phyloP scores from a whole-genome alignment of 2,329 filamentous ascomycete genomes.

The Fusarium transvaalense region DNA sequence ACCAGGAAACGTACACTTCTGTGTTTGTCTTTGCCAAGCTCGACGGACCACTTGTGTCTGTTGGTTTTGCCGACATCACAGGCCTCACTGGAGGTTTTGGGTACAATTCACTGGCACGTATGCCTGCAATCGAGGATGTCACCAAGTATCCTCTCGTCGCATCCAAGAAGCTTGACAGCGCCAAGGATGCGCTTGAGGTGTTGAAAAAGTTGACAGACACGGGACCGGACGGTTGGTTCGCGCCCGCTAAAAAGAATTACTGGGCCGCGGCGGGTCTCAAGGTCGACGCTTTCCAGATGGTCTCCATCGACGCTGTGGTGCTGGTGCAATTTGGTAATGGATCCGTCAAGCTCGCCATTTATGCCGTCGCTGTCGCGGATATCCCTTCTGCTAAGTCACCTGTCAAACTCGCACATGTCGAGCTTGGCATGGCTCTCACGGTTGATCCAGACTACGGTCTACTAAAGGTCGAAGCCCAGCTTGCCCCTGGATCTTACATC shows the following conservation, averaged over 20 bases:
- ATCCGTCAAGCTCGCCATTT: constrained; percentile 1
- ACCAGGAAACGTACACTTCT: not conserved
- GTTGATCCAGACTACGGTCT: constrained; percentile 48
- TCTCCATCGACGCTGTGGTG: not conserved
- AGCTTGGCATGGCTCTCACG: constrained; percentile 49
- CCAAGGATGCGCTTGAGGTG: not conserved
- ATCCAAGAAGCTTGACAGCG: not conserved
- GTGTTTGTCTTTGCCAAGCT: constrained; percentile 1
- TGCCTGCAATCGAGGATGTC: not conserved
- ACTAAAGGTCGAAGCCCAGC: constrained; percentile 51
- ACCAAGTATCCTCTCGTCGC: not conserved
- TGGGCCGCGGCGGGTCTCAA: constrained; percentile 12
- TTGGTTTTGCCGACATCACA: not conserved
- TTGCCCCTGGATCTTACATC: constrained; percentile 54
- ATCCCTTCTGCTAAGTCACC: not conserved
- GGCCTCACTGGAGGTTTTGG: not conserved
- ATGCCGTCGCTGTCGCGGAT: not conserved
- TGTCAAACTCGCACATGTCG: constrained; percentile 29
- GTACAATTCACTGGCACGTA: not conserved
- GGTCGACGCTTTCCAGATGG: constrained; percentile 11
- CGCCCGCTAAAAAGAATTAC: not conserved
- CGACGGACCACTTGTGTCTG: not conserved
- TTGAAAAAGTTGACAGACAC: not conserved
- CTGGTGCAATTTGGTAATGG: not conserved
- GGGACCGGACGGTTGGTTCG: not conserved